Conservation (phyloP, 139 green algal species). For the Limnomonas spitsbergensis region DNA sequence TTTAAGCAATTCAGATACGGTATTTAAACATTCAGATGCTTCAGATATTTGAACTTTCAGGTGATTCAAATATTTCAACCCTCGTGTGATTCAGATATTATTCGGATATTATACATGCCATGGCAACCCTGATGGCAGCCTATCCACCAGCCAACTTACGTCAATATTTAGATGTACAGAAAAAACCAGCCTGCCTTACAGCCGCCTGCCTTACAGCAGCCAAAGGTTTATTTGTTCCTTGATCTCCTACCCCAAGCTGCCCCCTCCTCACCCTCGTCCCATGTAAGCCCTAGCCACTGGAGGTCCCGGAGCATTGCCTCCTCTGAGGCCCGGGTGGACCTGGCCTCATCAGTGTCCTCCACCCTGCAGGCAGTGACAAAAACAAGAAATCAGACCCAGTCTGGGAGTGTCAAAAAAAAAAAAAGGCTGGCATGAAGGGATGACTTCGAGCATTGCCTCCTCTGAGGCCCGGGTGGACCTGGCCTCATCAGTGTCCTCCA, state of each 20-base stretch:
- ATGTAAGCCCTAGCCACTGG: constrained; percentile 92
- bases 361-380: constrained; percentile 50
- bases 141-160: no score
- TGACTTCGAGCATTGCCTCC: constrained; percentile 84
- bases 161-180: constrained; percentile 8
- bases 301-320: constrained; percentile 88
- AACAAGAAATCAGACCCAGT: neutral
- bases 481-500: constrained; percentile 97
- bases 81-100: no score
- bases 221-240: no score
- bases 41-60: no score
- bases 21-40: no score
- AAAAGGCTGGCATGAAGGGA: no score
- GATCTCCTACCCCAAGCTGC: constrained; percentile 1
- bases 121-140: no score
- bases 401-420: no score
- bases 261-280: constrained; percentile 87
- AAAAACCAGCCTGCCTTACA: neutral
- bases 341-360: constrained; percentile 95
- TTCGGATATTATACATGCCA: no score
- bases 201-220: neutral
- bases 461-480: constrained; percentile 88
- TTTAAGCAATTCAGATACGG: no score
- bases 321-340: constrained; percentile 88
- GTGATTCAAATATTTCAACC: no score